Conservation (phyloP, 1,284 basidiomycete species). For the Ceratobasidium sp. region DNA sequence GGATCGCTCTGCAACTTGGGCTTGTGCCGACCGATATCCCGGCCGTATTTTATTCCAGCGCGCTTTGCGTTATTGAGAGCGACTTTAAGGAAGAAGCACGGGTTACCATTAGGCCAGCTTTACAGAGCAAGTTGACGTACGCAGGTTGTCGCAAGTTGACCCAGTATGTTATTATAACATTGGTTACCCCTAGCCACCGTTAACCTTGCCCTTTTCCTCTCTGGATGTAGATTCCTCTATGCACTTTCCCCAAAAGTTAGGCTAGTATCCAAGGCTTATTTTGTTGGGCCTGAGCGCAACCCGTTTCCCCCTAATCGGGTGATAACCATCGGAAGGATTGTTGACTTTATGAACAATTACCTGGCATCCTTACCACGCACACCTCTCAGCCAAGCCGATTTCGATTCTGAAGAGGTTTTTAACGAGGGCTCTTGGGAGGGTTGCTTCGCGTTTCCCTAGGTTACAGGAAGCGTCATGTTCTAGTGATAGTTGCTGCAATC, state of each 20-base stretch:
- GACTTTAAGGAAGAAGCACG: background rate
- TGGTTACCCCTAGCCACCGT: background rate
- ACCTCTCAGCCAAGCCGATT: background rate
- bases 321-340: background rate
- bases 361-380: background rate
- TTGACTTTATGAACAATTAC: background rate
- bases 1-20: background rate
- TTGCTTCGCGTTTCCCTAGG: background rate
- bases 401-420: background rate
- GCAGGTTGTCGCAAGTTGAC: background rate
- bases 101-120: background rate
- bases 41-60: background rate
- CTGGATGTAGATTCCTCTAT: background rate
- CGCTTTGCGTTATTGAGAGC: background rate
- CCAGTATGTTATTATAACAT: background rate
- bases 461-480: background rate
- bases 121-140: background rate
- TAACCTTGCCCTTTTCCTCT: background rate
- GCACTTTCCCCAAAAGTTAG: background rate
- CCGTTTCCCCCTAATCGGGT: background rate
- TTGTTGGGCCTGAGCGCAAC: background rate
- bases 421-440: background rate
- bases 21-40: background rate
- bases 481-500: background rate
- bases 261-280: background rate